Evolutionary conservation across 202 grass and related monocot species (phyloP).

Genomic region (Setaria viridis): DNA sequence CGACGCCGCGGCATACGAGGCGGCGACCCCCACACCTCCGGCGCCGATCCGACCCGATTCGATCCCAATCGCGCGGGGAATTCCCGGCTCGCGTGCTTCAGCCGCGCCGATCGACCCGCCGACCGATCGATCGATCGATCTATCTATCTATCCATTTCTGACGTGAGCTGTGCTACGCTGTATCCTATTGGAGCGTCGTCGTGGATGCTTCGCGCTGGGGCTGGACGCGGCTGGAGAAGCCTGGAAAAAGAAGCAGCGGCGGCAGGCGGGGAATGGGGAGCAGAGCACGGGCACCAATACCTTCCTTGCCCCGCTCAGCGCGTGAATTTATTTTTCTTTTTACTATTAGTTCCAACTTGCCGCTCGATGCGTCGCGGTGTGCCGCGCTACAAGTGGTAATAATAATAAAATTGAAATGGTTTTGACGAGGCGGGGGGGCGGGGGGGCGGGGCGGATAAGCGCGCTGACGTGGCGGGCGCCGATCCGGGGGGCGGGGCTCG

Average conservation of each 20-base stretch:
- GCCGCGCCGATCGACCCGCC: constrained; percentile 1
- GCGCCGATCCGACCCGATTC: constrained; percentile 40
- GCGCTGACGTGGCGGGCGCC: background rate
- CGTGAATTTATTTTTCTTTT: background rate
- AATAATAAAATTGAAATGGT: background rate
- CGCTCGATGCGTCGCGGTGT: background rate
- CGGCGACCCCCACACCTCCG: background rate
- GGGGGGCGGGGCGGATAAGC: background rate
- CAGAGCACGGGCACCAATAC: background rate
- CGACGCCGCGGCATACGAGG: constrained; percentile 41
- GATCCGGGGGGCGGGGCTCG: background rate
- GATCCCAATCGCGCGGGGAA: background rate
- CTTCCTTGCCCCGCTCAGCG: background rate
- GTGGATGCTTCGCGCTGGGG: constrained; percentile 21
- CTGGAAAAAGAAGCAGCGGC: background rate
- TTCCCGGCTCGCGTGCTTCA: background rate
- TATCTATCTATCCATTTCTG: constrained; percentile 31
- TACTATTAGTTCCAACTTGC: background rate
- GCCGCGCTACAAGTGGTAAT: background rate
- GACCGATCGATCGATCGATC: constrained; percentile 3
- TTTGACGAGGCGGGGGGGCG: background rate
- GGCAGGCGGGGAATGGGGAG: background rate
- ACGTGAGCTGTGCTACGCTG: background rate
- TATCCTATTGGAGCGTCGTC: background rate
- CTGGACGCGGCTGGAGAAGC: constrained; percentile 29